phyloP scores from a whole-genome alignment of 345 rosid genomes.

The Bruguiera parviflora region DNA sequence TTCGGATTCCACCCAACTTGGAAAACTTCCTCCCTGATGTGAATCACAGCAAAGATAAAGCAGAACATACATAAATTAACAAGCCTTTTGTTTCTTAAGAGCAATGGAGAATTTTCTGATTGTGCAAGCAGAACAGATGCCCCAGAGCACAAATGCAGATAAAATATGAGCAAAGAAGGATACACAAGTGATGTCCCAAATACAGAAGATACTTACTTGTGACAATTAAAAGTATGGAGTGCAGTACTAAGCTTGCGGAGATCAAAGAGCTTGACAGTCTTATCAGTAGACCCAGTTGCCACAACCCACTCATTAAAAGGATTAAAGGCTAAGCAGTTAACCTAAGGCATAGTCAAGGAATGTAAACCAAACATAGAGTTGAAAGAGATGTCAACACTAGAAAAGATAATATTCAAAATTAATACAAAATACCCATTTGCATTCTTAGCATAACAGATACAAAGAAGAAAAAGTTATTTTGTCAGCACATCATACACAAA shows the following conservation, averaged over 20 bases:
- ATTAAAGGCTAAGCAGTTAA: constrained; percentile 95
- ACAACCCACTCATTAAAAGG: constrained; percentile 99
- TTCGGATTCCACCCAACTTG: constrained; percentile 99
- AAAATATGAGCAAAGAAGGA: neutral
- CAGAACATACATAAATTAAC: neutral
- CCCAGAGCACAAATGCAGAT: too few relatives aligned
- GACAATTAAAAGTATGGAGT: constrained; percentile 91
- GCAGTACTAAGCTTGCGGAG: constrained; percentile 77
- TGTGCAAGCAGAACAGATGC: too few relatives aligned
- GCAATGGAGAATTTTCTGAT: too few relatives aligned
- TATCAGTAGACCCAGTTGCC: constrained; percentile 98
- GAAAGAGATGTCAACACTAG: neutral
- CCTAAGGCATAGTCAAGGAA: constrained; percentile 40
- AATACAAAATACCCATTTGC: neutral
- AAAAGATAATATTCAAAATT: neutral
- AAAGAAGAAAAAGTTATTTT: neutral
- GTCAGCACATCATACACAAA: neutral
- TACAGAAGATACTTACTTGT: constrained; percentile 56
- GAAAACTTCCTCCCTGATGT: constrained; percentile 91
- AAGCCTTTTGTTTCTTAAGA: neutral
- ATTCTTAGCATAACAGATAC: neutral
- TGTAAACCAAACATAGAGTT: constrained; percentile 5
- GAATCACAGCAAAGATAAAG: constrained; percentile 17
- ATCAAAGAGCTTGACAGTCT: constrained; percentile 93
- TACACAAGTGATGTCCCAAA: neutral